Percentiles rank a stretch among this genome's conserved stretches.
Evolutionary conservation across 2,329 filamentous ascomycete species (phyloP).

Genomic region (Furcasterigmium furcatum): DNA sequence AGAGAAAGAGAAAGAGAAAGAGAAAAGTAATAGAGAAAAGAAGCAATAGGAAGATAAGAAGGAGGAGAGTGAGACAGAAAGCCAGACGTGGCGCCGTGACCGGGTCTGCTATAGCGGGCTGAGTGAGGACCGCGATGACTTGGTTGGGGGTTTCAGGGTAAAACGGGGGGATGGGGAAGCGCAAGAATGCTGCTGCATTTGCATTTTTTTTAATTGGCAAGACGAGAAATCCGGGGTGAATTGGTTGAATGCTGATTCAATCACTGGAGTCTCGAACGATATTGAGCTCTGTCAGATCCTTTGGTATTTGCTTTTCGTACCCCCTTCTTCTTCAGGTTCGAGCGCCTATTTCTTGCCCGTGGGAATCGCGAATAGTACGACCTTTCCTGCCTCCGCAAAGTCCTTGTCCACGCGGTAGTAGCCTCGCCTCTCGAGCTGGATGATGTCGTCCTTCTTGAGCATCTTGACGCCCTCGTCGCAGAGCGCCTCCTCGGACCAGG

Average conservation of each 20-base stretch:
- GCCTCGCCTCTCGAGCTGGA: conserved; percentile 91
- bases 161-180: too few relatives aligned
- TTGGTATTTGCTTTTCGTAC: too few relatives aligned
- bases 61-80: conserved; percentile 4
- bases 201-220: too few relatives aligned
- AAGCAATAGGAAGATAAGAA: conserved; percentile 2
- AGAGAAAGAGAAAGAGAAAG: conserved; percentile 5
- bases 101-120: not conserved
- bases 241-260: too few relatives aligned
- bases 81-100: not conserved
- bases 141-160: too few relatives aligned
- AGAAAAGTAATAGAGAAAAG: conserved; percentile 2
- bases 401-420: conserved; percentile 83
- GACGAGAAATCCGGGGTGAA: too few relatives aligned
- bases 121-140: too few relatives aligned
- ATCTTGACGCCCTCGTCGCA: conserved; percentile 78
- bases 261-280: too few relatives aligned
- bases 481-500: conserved; percentile 68
- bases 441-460: conserved; percentile 84
- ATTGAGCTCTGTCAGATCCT: too few relatives aligned
- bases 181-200: not conserved
- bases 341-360: conserved; percentile 51
- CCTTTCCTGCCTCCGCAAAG: conserved; percentile 43
- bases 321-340: too few relatives aligned
- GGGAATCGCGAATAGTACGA: conserved; percentile 56